Base-by-base conservation (phyloP, 2,329 filamentous ascomycete species). In the Cercospora zeina region DNA sequence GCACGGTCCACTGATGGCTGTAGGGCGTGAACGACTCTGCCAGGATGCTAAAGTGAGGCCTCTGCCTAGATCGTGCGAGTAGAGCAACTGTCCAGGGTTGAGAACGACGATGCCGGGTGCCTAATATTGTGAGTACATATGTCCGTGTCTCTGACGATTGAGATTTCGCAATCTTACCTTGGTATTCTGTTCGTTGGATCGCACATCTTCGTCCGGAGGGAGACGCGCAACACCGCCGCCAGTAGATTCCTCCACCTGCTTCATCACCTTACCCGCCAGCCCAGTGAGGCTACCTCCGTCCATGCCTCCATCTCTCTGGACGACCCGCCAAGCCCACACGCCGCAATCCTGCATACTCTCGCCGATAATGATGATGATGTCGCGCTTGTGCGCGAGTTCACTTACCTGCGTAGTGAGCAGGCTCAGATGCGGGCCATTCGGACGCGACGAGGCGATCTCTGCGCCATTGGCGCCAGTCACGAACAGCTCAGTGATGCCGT, bases 81-180 rank as follows among this genome's bases (percentile, higher is more conserved):
- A 97, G 69, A 87, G 80, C 16, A 90, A 78, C 76, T 96, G 87
- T 4, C 90, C 91, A 3, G 86, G 81, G 72, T 96, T 97, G 50
- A 91, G 85, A 27, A 96, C 78, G 30, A 97, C 77, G 60, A 97
- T 77, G 2, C 84, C 89, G 0, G 82, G 86, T 1, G 71, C 30
- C 19, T 80, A 77, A 0, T 68, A 53, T 36, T 10, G 37, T 61
- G 45, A 59, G 54, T 34, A 34, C 36, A 36, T 65, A 4, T 42
- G 37, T 56, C 31, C 33, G 9, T 42, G 13, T 42, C 54, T 42
- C 36, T 33, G 54, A 19, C 0, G 45, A 13, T 3, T 13, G 2
- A 11, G 24, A 53, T 9, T n/a, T 33, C 21, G 13, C 30, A 14
- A 16, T 34, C 56, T 50, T 19, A 58, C 56, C 56, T 58, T 13